A percentile compares a stretch with the other conserved stretches of the same genome.
Evolutionary conservation across 1,284 basidiomycete genomes (phyloP).

Genomic region (Peniophora sp.): DNA sequence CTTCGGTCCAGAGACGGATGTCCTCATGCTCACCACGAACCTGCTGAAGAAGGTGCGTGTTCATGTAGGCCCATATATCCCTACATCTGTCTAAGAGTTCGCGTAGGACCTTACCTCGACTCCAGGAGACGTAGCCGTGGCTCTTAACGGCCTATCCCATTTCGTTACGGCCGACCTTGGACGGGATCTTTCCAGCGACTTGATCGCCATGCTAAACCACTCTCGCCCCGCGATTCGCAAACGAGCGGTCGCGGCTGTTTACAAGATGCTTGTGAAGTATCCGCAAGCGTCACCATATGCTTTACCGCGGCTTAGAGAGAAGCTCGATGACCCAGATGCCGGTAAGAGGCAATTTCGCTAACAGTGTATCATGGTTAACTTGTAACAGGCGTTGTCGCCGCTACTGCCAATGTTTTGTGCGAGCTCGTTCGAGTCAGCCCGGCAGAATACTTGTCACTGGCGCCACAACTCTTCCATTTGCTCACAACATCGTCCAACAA

Average conservation of each 20-base stretch:
- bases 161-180: slow-evolving; percentile 87
- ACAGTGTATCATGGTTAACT: not conserved
- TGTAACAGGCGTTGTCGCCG: slow-evolving; percentile 75
- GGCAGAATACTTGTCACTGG: slow-evolving; percentile 72
- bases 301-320: slow-evolving; percentile 72
- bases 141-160: slow-evolving; percentile 83
- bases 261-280: slow-evolving; percentile 72
- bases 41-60: slow-evolving; percentile 88
- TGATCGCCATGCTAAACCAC: slow-evolving; percentile 87
- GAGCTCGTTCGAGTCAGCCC: slow-evolving; percentile 83
- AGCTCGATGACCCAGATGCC: slow-evolving; percentile 79
- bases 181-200: slow-evolving; percentile 81
- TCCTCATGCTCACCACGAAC: slow-evolving; percentile 97
- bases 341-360: slow-evolving; percentile 32
- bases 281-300: slow-evolving; percentile 69
- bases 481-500: slow-evolving; percentile 94
- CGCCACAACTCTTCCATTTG: slow-evolving; percentile 92
- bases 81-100: not conserved
- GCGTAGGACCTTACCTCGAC: slow-evolving; percentile 76
- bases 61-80: not conserved
- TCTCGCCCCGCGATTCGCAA: slow-evolving; percentile 86
- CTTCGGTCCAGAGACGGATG: slow-evolving; percentile 91
- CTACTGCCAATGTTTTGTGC: slow-evolving; percentile 91
- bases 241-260: slow-evolving; percentile 78
- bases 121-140: slow-evolving; percentile 71